These are phyloP conservation scores for Hypoxylon sp. DNA, from an alignment of 2,329 filamentous ascomycete species.

Conservation along the genomic window DNA sequence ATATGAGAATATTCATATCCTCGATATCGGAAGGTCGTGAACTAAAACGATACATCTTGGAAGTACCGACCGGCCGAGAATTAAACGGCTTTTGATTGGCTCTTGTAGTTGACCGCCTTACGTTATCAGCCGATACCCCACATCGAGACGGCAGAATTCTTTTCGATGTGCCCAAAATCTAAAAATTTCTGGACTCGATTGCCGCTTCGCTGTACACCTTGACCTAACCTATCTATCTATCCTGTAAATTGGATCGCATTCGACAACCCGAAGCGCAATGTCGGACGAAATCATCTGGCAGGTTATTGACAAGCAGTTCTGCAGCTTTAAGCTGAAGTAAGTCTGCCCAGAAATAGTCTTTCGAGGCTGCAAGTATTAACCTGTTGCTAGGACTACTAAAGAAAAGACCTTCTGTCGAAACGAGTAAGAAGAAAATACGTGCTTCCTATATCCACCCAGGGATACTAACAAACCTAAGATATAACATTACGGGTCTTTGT, in stretches of 20 bases:
- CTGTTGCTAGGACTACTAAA: constrained; percentile 74
- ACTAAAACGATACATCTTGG: constrained; percentile 6
- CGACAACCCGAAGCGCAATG: constrained; percentile 63
- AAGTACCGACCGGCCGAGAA: constrained; percentile 6
- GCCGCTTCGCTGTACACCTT: constrained; percentile 2
- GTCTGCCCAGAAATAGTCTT: constrained; percentile 43
- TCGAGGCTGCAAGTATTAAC: constrained; percentile 47
- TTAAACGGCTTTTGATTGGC: constrained; percentile 28
- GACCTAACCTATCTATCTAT: not conserved
- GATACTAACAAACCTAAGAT: constrained; percentile 51
- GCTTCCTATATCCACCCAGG: not conserved
- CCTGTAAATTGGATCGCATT: not conserved
- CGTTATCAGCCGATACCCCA: constrained; percentile 5
- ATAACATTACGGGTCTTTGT: constrained; percentile 74
- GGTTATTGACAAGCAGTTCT: constrained; percentile 91
- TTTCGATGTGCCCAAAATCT: constrained; percentile 17
- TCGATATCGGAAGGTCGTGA: constrained; percentile 11
- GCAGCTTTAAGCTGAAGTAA: constrained; percentile 93
- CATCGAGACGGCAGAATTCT: constrained; percentile 44
- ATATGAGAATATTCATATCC: not conserved
- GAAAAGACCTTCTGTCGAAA: constrained; percentile 95
- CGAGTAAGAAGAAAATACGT: constrained; percentile 59
- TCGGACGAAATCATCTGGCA: constrained; percentile 98
- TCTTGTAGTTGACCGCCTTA: constrained; percentile 33
- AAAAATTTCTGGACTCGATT: constrained; percentile 27